These are phyloP conservation scores for Hymenotorrendiella dingleyae DNA, from an alignment of 2,329 filamentous ascomycete genomes.

Conservation along the genomic window DNA sequence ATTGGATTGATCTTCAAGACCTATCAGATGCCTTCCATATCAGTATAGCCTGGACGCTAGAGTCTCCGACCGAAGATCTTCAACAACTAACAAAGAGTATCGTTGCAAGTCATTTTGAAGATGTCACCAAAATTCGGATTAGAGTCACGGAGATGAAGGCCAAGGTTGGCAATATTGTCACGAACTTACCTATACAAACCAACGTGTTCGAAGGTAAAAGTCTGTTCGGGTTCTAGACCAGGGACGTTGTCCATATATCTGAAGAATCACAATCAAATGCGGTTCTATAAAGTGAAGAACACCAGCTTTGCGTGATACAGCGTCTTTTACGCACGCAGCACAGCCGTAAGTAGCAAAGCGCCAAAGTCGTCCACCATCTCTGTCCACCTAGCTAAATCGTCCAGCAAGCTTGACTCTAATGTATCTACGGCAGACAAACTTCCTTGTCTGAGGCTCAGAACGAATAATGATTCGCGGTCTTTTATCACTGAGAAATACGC, in stretches of 20 bases:
- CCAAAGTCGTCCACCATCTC: too few species aligned
- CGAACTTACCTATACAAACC: constrained; percentile 38
- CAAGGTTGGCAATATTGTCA: constrained; percentile 69
- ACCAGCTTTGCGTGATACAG: too few species aligned
- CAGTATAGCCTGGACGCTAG: constrained; percentile 80
- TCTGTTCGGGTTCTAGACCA: constrained; percentile 21
- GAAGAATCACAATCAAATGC: too few species aligned
- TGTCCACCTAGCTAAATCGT: too few species aligned
- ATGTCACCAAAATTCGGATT: constrained; percentile 39
- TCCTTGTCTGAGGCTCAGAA: too few species aligned
- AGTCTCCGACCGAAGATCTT: constrained; percentile 42
- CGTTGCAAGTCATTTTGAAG: constrained; percentile 9
- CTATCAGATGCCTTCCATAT: constrained; percentile 68
- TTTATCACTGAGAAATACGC: too few species aligned
- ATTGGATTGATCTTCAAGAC: constrained; percentile 31
- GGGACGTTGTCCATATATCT: not conserved
- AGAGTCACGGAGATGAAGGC: constrained; percentile 58
- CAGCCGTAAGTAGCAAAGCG: too few species aligned
- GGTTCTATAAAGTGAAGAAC: too few species aligned
- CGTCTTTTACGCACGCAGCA: too few species aligned
- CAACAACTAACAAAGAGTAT: constrained; percentile 31
- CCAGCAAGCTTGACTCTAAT: too few species aligned
- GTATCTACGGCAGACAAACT: too few species aligned
- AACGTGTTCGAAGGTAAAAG: constrained; percentile 14
- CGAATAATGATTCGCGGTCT: too few species aligned